A percentile compares a stretch with the other conserved stretches of the same genome.
Evolutionary conservation across 192 early-diverging fungal genomes (phyloP).

Genomic region (Endogone sp.): DNA sequence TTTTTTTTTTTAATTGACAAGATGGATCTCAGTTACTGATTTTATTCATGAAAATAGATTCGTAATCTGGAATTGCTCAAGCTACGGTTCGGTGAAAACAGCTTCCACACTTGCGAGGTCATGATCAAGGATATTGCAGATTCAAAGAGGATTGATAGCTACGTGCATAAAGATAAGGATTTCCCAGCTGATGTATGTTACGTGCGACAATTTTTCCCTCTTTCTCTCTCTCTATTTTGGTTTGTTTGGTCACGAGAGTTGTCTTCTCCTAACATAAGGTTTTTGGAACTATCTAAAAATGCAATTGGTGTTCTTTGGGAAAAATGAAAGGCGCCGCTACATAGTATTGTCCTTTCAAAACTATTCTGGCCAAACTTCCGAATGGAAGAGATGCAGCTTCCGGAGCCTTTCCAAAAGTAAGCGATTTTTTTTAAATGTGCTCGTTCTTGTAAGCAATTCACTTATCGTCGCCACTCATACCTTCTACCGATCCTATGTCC

Average conservation of each 20-base stretch:
- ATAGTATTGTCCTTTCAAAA: background rate
- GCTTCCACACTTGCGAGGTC: conserved; percentile 66
- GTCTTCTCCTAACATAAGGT: no score
- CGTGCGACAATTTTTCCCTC: no score
- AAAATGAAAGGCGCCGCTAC: background rate
- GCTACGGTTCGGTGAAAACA: conserved; percentile 59
- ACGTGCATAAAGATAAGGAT: conserved; percentile 29
- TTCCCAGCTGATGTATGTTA: background rate
- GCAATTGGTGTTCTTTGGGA: no score
- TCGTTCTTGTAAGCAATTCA: no score
- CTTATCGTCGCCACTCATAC: background rate
- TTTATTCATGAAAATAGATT: no score
- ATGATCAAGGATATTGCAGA: conserved; percentile 80
- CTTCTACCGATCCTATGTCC: background rate
- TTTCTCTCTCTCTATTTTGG: no score
- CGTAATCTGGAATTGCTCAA: conserved; percentile 71
- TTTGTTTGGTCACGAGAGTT: no score
- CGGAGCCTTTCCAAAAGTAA: background rate
- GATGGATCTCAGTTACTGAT: conserved; percentile 46
- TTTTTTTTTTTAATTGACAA: background rate
- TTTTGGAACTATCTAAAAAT: no score
- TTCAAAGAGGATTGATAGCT: conserved; percentile 59
- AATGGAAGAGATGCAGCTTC: background rate
- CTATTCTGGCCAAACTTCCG: conserved; percentile 4
- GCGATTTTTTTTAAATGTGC: background rate